Evolutionary conservation across 2,329 filamentous ascomycete species (phyloP), one percentile per base, ranked within the genome.

Genomic region (Hymenoscyphus scutula): DNA sequence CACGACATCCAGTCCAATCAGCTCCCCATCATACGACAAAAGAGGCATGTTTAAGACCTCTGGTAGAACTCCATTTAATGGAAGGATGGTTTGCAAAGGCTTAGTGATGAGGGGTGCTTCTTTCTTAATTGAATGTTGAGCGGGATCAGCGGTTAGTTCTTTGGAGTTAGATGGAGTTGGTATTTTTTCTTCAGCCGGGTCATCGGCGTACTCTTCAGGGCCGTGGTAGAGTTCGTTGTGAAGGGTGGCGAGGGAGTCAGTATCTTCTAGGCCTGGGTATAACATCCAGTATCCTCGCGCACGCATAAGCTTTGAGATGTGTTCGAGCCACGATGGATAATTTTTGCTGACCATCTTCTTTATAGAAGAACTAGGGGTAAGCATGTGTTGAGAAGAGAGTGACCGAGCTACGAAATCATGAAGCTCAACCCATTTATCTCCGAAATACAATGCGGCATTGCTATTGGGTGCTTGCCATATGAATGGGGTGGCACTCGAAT

Each of bases 381-480:
- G 69, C n/a, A 70, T 71, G 8, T 69, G 67, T 38, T 76, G 75
- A 7, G 71, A 68, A 29, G 60, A 56, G 5, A 74, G 65, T 1
- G 60, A 27, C 19, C 68, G 62, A 11, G 89, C 84, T 1, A 96
- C 82, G 69, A 96, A 95, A 11, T 86, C 84, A 73, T 97, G 92
- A 10, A 97, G 82, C 69, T 96, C 91, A 13, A 84, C 78, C 95
- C 95, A 99, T 72, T 89, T 92, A 56, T 92, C 85, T 53, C 93
- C 92, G 61, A 95, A 87, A 73, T 94, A 89, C 10, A 99, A 80
- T 11, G 88, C 85, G 0, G 94, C 93, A 66, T 95, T 89, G 71
- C 89, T 91, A 67, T 87, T 90, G 5, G 94, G 93, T 1, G 88
- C 86, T 76, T 97, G 90, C 88, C 92, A 97, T 8, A 96, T 79